Evolutionary conservation across 805 yeast species (phyloP), one percentile per base, ranked within the genome.

Genomic region (Blastobotrys chiropterorum): DNA sequence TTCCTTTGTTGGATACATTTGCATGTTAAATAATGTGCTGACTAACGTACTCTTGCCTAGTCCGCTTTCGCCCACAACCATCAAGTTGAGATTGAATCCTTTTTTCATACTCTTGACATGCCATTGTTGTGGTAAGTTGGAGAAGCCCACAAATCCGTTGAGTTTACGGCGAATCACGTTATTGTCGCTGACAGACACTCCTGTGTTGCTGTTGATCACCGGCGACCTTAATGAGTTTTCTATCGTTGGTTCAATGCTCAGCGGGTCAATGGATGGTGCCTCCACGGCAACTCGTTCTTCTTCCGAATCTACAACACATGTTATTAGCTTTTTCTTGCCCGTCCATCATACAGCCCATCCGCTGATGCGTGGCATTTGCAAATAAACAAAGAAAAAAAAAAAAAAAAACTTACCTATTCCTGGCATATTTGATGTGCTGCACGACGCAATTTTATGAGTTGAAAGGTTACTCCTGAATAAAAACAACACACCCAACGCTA

Each of bases 51-150:
- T 63, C 47, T 76, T 79, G 45, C 95, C 96, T 49, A 86, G 76
- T 3, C 99, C 97, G 54, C 83, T 75, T 72, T 88, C 95, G 38
- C 76, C 75, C 31, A 90, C 95, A 53, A 88, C 89, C 81, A 94
- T 80, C 55, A 94, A 67, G 67, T 94, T 94, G 67, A 94, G 80
- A 62, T 76, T 80, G 76, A 94, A 94, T 13, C 99, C 99, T 65
- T 87, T 80, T 69, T 86, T 84, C 56, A 89, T 81, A 1, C 96
- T 85, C 70, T 86, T 89, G 72, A 96, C 83, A 73, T 94, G 98
- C 97, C 97, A 94, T 74, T 94, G 99, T 67, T 90, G 94, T 53
- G 99, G 99, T 65, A 94, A 77, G 72, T 90, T 94, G 59, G 97
- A 96, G 72, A 94, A 94, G 3, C 99, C 99, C 52, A 94, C 99